Conservation (phyloP, 2,329 filamentous ascomycete species). For the Phoma herbarum region DNA sequence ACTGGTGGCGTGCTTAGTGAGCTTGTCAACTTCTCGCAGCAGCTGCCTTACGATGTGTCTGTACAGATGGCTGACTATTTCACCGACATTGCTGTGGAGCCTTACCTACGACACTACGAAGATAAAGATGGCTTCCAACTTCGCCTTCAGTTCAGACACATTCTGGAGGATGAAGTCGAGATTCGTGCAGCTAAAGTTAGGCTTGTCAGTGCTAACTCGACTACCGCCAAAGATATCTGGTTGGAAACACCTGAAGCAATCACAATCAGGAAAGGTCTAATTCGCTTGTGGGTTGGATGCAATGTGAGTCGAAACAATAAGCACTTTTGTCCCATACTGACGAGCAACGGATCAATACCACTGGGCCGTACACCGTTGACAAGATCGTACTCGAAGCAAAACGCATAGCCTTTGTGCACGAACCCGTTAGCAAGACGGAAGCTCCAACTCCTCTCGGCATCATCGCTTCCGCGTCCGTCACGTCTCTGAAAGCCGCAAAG, state of each 20-base stretch:
- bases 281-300: slow-evolving; percentile 61
- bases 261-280: slow-evolving; percentile 65
- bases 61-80: slow-evolving; percentile 80
- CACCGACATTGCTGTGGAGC: slow-evolving; percentile 71
- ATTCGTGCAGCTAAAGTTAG: slow-evolving; percentile 72
- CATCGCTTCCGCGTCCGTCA: slow-evolving; percentile 50
- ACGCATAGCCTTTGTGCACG: slow-evolving; percentile 72
- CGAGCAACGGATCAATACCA: slow-evolving; percentile 64
- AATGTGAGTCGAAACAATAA: slow-evolving; percentile 42
- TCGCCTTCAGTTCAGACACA: slow-evolving; percentile 71
- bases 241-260: slow-evolving; percentile 61
- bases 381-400: slow-evolving; percentile 71
- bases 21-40: slow-evolving; percentile 58
- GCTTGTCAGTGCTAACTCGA: slow-evolving; percentile 64
- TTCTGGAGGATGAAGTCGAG: slow-evolving; percentile 74
- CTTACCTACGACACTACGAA: slow-evolving; percentile 73
- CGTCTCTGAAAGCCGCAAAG: slow-evolving; percentile 47
- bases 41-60: slow-evolving; percentile 68
- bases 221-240: slow-evolving; percentile 72
- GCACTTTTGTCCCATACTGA: slow-evolving; percentile 37
- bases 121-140: slow-evolving; percentile 79
- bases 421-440: slow-evolving; percentile 64
- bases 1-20: slow-evolving; percentile 51
- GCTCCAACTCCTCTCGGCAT: slow-evolving; percentile 60
- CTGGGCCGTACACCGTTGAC: slow-evolving; percentile 79